Percentiles rank a stretch among this genome's conserved stretches.
Conservation (phyloP, 352 stramenopile species). For the Thalassiosira sp. region DNA sequence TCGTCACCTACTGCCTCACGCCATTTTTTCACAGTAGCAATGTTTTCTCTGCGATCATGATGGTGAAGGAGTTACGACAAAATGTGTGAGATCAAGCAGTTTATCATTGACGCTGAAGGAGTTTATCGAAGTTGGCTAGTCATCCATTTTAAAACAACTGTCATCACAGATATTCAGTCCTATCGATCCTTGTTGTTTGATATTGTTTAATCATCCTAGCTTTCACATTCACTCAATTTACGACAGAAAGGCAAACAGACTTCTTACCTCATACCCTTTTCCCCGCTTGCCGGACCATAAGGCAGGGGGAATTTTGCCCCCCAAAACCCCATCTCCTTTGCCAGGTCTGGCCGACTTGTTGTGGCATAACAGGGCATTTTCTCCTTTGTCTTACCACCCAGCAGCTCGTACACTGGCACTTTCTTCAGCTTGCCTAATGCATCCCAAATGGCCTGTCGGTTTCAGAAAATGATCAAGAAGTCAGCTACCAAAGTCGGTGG, state of each 20-base stretch:
- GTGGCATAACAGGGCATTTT: constrained; percentile 72
- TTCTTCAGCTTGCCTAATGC: constrained; percentile 57
- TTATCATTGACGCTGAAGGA: too few species aligned
- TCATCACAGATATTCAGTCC: constrained; percentile 44
- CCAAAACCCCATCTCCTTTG: constrained; percentile 67
- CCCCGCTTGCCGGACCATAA: constrained; percentile 60
- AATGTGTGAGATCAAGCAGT: too few species aligned
- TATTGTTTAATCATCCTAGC: constrained; percentile 41
- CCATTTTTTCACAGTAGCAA: constrained; percentile 61
- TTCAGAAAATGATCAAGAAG: background rate
- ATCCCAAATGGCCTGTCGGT: constrained; percentile 63
- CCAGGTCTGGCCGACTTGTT: constrained; percentile 59
- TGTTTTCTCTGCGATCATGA: constrained; percentile 47
- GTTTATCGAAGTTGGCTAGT: constrained; percentile 10
- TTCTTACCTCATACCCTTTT: constrained; percentile 57
- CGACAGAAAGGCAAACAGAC: background rate
- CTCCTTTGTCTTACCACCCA: constrained; percentile 73
- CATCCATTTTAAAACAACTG: constrained; percentile 13
- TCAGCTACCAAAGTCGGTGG: too few species aligned
- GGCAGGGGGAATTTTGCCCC: constrained; percentile 71
- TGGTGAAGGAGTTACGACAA: too few species aligned
- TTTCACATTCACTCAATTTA: background rate
- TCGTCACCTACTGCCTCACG: constrained; percentile 61
- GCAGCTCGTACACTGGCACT: constrained; percentile 66
- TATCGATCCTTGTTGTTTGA: constrained; percentile 55